A percentile compares a stretch with the other conserved stretches of the same genome.
Evolutionary conservation across 2,329 filamentous ascomycete species (phyloP).

Genomic region (Amphichorda felina): DNA sequence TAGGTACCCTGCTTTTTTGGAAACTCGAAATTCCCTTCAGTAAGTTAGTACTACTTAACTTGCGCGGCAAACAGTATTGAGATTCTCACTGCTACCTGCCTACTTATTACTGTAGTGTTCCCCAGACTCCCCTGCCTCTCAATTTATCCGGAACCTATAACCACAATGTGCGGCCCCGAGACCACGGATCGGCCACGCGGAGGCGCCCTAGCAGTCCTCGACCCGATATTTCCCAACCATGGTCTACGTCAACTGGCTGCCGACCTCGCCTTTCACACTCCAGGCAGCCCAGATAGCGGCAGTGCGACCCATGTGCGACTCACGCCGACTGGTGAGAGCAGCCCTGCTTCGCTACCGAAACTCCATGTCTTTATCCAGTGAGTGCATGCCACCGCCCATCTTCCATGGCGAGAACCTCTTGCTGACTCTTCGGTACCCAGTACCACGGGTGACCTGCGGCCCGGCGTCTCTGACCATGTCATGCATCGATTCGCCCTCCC

Average conservation of each 20-base stretch:
- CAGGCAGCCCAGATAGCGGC: conserved; percentile 20
- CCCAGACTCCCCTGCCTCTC: too few species aligned
- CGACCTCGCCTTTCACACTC: conserved; percentile 32
- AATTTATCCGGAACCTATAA: too few species aligned
- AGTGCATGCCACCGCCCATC: conserved; percentile 10
- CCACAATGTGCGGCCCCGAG: conserved; percentile 32
- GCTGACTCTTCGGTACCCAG: conserved; percentile 8
- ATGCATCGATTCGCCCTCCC: conserved; percentile 25
- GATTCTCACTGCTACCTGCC: too few species aligned
- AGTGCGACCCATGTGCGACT: conserved; percentile 30
- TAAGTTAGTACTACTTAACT: too few species aligned
- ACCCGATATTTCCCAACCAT: conserved; percentile 6
- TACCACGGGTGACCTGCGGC: conserved; percentile 30
- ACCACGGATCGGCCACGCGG: conserved; percentile 26
- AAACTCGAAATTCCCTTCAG: too few species aligned
- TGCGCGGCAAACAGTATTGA: too few species aligned
- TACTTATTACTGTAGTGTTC: too few species aligned
- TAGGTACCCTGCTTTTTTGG: too few species aligned
- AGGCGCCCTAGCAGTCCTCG: conserved; percentile 33
- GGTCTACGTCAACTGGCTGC: conserved; percentile 6
- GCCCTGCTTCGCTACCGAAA: conserved; percentile 8
- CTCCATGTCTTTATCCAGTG: conserved; percentile 33
- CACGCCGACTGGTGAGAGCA: conserved; percentile 15
- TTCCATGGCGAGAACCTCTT: background rate
- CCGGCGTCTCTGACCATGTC: conserved; percentile 25